These are phyloP conservation scores for Phytophthora colocasiae DNA, from an alignment of 352 stramenopile species.

Conservation along the genomic window DNA sequence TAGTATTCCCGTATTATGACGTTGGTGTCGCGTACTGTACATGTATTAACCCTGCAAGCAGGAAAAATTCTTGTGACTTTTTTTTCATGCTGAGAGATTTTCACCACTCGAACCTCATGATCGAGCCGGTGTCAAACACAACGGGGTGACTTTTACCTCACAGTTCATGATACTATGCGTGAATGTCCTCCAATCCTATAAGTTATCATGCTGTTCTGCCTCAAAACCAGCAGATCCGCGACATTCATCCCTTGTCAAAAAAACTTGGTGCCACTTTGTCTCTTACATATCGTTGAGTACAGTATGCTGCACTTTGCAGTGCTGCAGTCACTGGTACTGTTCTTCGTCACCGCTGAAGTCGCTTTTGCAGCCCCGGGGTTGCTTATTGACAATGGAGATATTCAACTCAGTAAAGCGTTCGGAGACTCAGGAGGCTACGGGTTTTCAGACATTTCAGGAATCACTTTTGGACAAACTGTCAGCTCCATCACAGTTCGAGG, in stretches of 20 bases:
- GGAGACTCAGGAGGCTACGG: constrained; percentile 16
- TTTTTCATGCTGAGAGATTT: no score
- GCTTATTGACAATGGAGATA: constrained; percentile 7
- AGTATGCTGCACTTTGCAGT: constrained; percentile 14
- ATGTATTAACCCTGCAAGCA: constrained; percentile 1
- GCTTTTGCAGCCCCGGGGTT: neutral
- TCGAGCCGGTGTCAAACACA: no score
- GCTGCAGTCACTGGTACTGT: neutral
- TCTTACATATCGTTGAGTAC: neutral
- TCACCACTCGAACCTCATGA: no score
- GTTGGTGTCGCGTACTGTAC: neutral
- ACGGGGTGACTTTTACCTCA: no score
- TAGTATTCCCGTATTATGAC: neutral
- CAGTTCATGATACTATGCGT: no score
- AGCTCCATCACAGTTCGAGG: constrained; percentile 28
- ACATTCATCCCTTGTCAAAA: neutral
- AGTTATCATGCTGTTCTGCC: neutral
- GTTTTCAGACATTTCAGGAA: constrained; percentile 32
- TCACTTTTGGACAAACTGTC: constrained; percentile 26
- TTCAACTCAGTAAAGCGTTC: constrained; percentile 26
- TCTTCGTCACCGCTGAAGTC: constrained; percentile 2
- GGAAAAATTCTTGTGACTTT: neutral
- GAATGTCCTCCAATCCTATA: neutral
- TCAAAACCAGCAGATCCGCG: constrained; percentile 1
- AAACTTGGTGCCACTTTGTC: neutral